These are phyloP conservation scores for Prunus campanulata DNA, from an alignment of 306 rosid genomes.

Conservation along the genomic window DNA sequence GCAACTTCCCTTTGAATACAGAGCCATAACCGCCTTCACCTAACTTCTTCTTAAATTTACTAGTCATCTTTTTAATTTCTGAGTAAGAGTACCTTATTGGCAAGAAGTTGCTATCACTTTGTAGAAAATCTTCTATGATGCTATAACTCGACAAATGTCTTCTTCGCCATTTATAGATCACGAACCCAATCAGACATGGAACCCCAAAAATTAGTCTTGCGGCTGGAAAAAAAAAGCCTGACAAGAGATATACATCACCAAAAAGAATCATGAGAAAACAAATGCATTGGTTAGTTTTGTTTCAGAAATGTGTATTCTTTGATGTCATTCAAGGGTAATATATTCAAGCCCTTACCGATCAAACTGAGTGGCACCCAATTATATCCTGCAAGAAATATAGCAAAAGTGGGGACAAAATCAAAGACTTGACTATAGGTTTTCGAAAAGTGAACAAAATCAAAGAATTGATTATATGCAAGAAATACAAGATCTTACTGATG, in stretches of 20 bases:
- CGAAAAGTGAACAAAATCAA: not conserved
- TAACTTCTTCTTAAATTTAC: not conserved
- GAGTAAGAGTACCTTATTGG: not conserved
- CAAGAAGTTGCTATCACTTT: not conserved
- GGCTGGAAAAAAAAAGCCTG: not conserved
- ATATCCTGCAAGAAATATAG: not conserved
- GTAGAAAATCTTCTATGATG: not conserved
- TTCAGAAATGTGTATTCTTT: too few relatives aligned
- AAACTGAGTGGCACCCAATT: fast-evolving
- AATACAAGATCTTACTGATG: not conserved
- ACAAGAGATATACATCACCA: not conserved
- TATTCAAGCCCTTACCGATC: not conserved
- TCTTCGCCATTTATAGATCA: not conserved
- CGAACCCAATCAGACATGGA: not conserved
- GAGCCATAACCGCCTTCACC: not conserved
- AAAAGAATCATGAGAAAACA: not conserved
- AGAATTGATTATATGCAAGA: not conserved
- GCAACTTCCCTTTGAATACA: slow-evolving; percentile 2
- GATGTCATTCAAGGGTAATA: not conserved
- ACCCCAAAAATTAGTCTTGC: not conserved
- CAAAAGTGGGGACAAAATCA: not conserved
- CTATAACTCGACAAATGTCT: not conserved
- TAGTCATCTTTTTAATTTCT: not conserved
- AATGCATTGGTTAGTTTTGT: not conserved
- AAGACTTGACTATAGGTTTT: slow-evolving; percentile 2